Base-by-base conservation (phyloP, 345 rosid genomes). In the Lepidium africanum region DNA sequence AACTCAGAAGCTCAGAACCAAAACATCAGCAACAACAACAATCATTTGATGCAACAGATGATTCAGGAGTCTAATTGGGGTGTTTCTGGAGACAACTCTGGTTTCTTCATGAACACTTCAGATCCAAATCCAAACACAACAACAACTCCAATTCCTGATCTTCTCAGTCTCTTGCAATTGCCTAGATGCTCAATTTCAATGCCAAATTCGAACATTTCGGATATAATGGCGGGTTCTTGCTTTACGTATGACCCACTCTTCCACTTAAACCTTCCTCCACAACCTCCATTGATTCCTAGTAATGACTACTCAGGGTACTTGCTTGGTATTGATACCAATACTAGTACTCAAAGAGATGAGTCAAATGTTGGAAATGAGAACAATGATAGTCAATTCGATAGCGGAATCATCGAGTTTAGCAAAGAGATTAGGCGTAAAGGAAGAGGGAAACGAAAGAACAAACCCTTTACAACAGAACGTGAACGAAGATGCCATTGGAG, bases 401-500 rank as follows among this genome's bases (percentile, higher is more conserved):
- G 77, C 41, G 78, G 76, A 6, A 72, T 81, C 52, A 66, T 82
- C 17, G 90, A 84, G 70, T 86, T 87, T 71, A 74, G 77, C 12
- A 73, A 79, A 32, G 79, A 85, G 2, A 76, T 81, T 72, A 55
- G 65, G 12, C 82, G 82, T 50, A 82, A 80, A 72, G 68, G 81
- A 1, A 77, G 80, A 65, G 80, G 78, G 5, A 77, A 74, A 16
- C 84, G 79, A 50, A 86, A 83, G 66, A 81, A 84, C 58, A 89
- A 83, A 66, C 96, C 81, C 67, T 81, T 79, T 36, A 73, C 88
- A 0, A 84, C 85, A 2, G 96, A 93, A 54, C 81, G 92, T 16
- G 84, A 90, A 56, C 72, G 88, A 76, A 85, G 98, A 75, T 77
- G 70, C 13, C 85, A 83, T 25, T 77, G 85, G 68, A 93, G 87